Evolutionary conservation across 176 grass and related monocot genomes (phyloP).

Genomic region (Stipa capillata): DNA sequence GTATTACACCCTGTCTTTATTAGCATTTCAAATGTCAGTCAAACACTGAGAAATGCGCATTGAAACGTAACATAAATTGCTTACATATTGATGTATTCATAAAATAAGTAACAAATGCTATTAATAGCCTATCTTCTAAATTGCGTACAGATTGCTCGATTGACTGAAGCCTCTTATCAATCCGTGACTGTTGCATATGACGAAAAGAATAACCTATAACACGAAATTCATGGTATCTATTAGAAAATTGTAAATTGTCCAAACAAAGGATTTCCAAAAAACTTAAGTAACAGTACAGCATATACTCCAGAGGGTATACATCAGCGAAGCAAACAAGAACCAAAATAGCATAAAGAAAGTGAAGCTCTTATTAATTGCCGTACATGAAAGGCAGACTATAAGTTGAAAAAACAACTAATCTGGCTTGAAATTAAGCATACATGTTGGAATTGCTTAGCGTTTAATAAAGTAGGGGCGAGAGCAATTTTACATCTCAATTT

Average conservation of each 20-base stretch:
- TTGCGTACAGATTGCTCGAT: constrained; percentile 85
- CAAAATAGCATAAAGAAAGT: not conserved
- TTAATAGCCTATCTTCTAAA: constrained; percentile 11
- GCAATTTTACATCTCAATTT: not conserved
- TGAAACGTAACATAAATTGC: no score
- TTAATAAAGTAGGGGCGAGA: no score
- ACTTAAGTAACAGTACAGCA: not conserved
- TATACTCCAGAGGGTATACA: not conserved
- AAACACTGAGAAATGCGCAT: not conserved
- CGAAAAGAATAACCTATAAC: constrained; percentile 66
- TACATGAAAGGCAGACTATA: no score
- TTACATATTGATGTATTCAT: no score
- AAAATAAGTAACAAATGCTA: not conserved
- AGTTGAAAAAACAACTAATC: not conserved
- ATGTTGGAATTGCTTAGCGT: not conserved
- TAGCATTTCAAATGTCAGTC: not conserved
- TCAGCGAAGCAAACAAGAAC: not conserved
- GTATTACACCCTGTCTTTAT: no score
- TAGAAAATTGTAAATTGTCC: not conserved
- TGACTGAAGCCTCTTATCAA: constrained; percentile 62
- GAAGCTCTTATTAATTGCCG: no score
- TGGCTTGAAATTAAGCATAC: not conserved
- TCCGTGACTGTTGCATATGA: constrained; percentile 62
- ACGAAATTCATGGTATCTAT: not conserved
- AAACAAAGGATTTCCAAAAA: not conserved